Evolutionary conservation across 768 basidiomycete genomes (phyloP), one percentile per base, ranked within the genome.

Genomic region (Boletus fagicola): DNA sequence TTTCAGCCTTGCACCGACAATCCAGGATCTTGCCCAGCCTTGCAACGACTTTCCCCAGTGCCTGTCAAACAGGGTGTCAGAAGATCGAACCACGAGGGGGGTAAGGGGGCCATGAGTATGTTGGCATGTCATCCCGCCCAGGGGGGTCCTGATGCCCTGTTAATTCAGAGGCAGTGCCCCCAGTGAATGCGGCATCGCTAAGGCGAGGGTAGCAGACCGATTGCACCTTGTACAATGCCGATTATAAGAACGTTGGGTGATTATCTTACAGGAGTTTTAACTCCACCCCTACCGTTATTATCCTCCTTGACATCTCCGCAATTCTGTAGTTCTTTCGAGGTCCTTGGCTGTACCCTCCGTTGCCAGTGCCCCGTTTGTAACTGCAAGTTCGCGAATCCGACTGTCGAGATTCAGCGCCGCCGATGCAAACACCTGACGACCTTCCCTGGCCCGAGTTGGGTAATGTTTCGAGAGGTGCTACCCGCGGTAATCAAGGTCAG

Each of bases 371-470:
- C 36, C 50, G 33, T 53, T 51, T 50, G 46, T 44, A 24, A 39
- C 48, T 48, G 12, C 53, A 51, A 54, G 44, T 50, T 59, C 12
- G 24, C 50, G n/a, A 57, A 50, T 24, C 33, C 52, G 38, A 52
- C 53, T 36, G 33, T 58, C 52, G 13, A 63, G 44, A 51, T 54
- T 20, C 35, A 36, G 47, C 48, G 45, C 57, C 44, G 52, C 43
- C 39, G 30, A 81, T 80, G 78, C 72, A 77, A 58, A 66, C 80
- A 61, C 42, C 68, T 12, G 90, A 92, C 77, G 89, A 92, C 78
- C 80, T 91, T 53, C 89, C 89, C 24, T 92, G 89, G 89, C 89
- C 89, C 61, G 89, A 92, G 73, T 79, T 90, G 59, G 90, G 89
- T 60, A 92, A 91, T 66, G 88, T 92, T 62, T 90, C 90, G 54